phyloP scores from a whole-genome alignment of 768 basidiomycete species.

The Boletellus ananas region DNA sequence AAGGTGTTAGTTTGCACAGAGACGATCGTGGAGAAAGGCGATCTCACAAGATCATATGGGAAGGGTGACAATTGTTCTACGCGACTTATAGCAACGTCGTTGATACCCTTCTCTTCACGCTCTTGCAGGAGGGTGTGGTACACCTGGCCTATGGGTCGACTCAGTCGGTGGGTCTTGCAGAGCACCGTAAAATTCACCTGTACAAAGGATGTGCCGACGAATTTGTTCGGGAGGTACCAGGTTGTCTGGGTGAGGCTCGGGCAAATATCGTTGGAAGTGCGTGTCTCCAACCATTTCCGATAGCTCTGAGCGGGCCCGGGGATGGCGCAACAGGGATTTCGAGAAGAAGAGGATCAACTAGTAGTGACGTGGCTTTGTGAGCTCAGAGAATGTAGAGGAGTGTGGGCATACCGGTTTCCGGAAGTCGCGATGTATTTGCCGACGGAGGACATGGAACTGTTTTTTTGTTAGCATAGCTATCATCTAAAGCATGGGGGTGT shows the following conservation, averaged over 20 bases:
- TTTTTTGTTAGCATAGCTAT: conserved; percentile 12
- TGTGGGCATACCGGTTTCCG: conserved; percentile 79
- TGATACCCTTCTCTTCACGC: conserved; percentile 86
- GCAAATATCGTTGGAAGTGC: conserved; percentile 90
- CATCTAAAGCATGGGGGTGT: background rate
- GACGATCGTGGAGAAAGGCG: background rate
- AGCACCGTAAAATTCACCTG: conserved; percentile 40
- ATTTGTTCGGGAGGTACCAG: conserved; percentile 82
- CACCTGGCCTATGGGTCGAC: conserved; percentile 66
- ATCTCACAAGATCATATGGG: conserved; percentile 86
- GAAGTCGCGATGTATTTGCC: conserved; percentile 97
- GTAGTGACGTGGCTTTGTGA: background rate
- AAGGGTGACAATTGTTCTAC: conserved; percentile 96
- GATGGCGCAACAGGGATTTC: conserved; percentile 92
- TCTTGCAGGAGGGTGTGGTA: conserved; percentile 88
- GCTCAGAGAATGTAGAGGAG: background rate
- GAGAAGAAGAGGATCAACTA: conserved; percentile 96
- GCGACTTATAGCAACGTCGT: conserved; percentile 90
- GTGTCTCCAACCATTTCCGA: conserved; percentile 88
- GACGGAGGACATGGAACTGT: conserved; percentile 93
- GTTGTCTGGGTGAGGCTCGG: conserved; percentile 70
- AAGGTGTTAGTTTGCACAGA: conserved; percentile 7
- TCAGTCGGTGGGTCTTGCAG: background rate
- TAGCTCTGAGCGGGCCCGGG: conserved; percentile 81
- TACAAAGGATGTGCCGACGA: conserved; percentile 88